Evolutionary conservation across 2,329 filamentous ascomycete species (phyloP).

Genomic region (Paecilomyces niveus): DNA sequence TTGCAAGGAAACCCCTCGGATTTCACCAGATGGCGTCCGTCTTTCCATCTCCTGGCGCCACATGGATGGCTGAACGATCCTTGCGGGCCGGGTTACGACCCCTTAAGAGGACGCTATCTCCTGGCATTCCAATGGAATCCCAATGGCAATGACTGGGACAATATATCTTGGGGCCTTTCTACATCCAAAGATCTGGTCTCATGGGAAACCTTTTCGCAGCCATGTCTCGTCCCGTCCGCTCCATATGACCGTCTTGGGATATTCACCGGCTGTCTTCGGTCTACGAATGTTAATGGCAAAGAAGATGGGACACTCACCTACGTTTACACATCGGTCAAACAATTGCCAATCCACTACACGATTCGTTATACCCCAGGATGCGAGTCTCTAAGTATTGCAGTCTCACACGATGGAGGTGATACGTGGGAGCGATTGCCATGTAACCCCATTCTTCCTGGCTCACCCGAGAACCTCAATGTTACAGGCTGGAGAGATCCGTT

Average conservation of each 20-base stretch:
- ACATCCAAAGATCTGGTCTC: constrained; percentile 31
- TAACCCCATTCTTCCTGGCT: constrained; percentile 33
- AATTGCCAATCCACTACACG: constrained; percentile 35
- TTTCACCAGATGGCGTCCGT: constrained; percentile 18
- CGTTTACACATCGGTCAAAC: constrained; percentile 35
- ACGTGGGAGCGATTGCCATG: constrained; percentile 27
- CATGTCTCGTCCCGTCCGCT: constrained; percentile 25
- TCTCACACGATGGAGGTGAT: constrained; percentile 29
- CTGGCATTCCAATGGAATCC: constrained; percentile 40
- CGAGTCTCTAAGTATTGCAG: constrained; percentile 33
- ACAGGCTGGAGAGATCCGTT: constrained; percentile 40
- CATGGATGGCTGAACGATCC: constrained; percentile 40
- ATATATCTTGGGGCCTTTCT: constrained; percentile 37
- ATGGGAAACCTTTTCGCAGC: constrained; percentile 24
- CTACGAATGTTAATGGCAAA: constrained; percentile 17
- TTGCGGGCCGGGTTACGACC: constrained; percentile 35
- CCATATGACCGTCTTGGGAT: constrained; percentile 34
- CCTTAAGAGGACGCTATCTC: constrained; percentile 32
- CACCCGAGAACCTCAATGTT: constrained; percentile 25
- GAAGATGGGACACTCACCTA: constrained; percentile 22
- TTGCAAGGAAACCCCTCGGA: not conserved
- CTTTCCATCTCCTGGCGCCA: constrained; percentile 31
- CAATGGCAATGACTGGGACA: constrained; percentile 33
- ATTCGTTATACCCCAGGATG: constrained; percentile 28
- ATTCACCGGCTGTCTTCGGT: constrained; percentile 35